Evolutionary conservation across 2,329 filamentous ascomycete species (phyloP).

Genomic region (Xylaria sp.): DNA sequence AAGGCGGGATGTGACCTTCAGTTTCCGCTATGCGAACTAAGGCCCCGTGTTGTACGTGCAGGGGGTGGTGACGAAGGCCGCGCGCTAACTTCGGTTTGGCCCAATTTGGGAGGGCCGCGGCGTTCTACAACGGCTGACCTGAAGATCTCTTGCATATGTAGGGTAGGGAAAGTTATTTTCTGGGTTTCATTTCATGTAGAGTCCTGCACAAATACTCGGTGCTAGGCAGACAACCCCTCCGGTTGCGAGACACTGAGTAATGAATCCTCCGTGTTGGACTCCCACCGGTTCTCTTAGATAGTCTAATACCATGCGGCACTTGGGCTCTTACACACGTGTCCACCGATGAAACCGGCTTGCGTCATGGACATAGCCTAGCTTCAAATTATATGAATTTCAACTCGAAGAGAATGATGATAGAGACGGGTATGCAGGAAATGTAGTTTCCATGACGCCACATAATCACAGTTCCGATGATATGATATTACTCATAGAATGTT

Average conservation of each 20-base stretch:
- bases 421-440: not conserved
- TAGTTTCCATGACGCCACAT: not conserved
- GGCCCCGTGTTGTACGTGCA: not conserved
- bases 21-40: not conserved
- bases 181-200: not conserved
- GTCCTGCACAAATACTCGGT: not conserved
- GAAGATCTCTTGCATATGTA: not conserved
- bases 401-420: not conserved
- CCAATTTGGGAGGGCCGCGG: not conserved
- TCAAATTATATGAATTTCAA: not conserved
- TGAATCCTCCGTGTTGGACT: not conserved
- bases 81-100: not conserved
- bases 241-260: not conserved
- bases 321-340: not conserved
- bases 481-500: not conserved
- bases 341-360: not conserved
- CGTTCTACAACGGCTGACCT: not conserved
- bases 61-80: no score
- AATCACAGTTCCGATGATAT: not conserved
- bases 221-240: not conserved
- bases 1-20: constrained; percentile 5
- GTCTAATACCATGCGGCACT: not conserved
- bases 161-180: no score
- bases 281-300: not conserved
- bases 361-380: not conserved